These are phyloP conservation scores for Pelargonium fulgidum DNA, from an alignment of 441 rosid species.

Conservation along the genomic window DNA sequence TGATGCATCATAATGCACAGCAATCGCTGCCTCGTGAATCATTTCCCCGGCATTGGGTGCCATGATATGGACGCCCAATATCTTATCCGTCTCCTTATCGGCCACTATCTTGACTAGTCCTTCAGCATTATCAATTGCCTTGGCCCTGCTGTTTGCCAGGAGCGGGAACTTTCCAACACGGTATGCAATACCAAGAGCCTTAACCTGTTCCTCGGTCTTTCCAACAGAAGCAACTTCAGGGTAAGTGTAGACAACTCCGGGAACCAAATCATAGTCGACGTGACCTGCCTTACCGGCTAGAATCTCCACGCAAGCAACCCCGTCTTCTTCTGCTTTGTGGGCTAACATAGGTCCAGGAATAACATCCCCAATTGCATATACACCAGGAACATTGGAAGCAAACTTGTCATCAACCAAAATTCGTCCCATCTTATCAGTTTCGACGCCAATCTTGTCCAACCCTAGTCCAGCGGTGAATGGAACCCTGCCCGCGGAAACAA, in stretches of 20 bases:
- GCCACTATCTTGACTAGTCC: slow-evolving; percentile 88
- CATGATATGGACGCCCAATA: slow-evolving; percentile 93
- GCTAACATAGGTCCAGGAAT: slow-evolving; percentile 98
- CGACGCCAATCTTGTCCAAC: slow-evolving; percentile 87
- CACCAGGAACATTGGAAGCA: slow-evolving; percentile 70
- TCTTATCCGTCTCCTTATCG: slow-evolving; percentile 89
- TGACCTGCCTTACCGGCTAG: slow-evolving; percentile 97
- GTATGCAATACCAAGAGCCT: slow-evolving; percentile 63
- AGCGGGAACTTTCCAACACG: slow-evolving; percentile 94
- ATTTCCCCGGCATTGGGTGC: slow-evolving; percentile 93
- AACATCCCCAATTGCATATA: slow-evolving; percentile 88
- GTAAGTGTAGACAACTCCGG: slow-evolving; percentile 93
- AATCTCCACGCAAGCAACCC: slow-evolving; percentile 90
- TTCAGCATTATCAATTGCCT: slow-evolving; percentile 89
- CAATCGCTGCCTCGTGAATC: slow-evolving; percentile 89
- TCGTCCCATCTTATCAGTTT: slow-evolving; percentile 77
- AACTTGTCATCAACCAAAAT: slow-evolving; percentile 75
- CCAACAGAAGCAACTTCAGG: slow-evolving; percentile 98
- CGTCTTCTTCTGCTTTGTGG: slow-evolving; percentile 98
- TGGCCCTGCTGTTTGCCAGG: slow-evolving; percentile 95
- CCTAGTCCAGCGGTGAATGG: slow-evolving; percentile 90
- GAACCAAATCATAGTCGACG: slow-evolving; percentile 93
- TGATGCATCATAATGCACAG: slow-evolving; percentile 73
- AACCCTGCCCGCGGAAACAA: slow-evolving; percentile 83
- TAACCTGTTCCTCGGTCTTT: slow-evolving; percentile 94